phyloP scores from a whole-genome alignment of 129 eudicot genomes.

The Smallanthus sonchifolius region DNA sequence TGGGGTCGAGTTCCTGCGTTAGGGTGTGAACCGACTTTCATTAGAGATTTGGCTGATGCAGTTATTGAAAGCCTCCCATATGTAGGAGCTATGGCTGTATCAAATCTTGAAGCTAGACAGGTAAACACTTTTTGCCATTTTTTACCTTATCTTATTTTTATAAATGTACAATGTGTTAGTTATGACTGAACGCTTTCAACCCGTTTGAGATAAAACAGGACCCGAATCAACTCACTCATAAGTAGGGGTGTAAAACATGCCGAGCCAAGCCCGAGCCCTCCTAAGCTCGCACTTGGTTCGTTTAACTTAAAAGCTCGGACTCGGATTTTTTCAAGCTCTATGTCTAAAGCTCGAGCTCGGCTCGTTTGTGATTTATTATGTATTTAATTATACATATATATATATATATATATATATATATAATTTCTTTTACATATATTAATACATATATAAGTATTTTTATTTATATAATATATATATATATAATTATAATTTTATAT shows the following conservation, averaged over 20 bases:
- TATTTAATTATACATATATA: no score
- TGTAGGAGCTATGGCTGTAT: slow-evolving; percentile 98
- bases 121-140: slow-evolving; percentile 24
- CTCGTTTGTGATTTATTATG: background rate
- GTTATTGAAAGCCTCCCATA: slow-evolving; percentile 98
- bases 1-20: slow-evolving; percentile 99
- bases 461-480: background rate
- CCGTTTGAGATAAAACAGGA: background rate
- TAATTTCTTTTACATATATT: background rate
- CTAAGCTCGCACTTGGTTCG: background rate
- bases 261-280: background rate
- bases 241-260: background rate
- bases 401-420: no score
- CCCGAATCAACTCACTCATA: background rate
- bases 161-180: background rate
- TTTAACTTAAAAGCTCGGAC: background rate
- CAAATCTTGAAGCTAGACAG: slow-evolving; percentile 97
- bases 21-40: slow-evolving; percentile 88
- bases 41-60: slow-evolving; percentile 90
- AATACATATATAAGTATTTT: background rate
- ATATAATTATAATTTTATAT: background rate
- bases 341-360: background rate
- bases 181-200: background rate
- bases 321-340: background rate
- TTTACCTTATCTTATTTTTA: background rate